Conservation (phyloP, 2,329 filamentous ascomycete species). For the Colletotrichum sp. region DNA sequence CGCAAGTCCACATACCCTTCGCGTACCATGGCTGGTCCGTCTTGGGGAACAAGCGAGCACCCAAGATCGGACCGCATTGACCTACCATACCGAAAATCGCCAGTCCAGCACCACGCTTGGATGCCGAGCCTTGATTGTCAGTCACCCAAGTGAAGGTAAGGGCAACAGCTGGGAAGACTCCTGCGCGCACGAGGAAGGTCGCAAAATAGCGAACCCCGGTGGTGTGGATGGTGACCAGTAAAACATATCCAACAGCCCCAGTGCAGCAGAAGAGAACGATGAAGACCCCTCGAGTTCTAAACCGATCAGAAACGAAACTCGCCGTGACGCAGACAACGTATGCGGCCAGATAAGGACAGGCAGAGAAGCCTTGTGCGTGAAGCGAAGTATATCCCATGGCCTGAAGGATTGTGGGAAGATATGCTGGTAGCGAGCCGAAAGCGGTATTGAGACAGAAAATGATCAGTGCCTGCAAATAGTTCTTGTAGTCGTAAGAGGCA, state of each 20-base stretch:
- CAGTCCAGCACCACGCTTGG: conserved; percentile 67
- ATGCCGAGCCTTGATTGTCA: conserved; percentile 73
- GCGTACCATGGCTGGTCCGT: conserved; percentile 39
- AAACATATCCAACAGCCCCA: conserved; percentile 67
- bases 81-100: conserved; percentile 65
- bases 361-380: conserved; percentile 73
- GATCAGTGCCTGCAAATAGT: conserved; percentile 51
- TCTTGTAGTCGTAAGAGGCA: conserved; percentile 52
- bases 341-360: conserved; percentile 72
- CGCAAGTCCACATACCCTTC: conserved; percentile 43
- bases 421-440: conserved; percentile 57
- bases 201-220: conserved; percentile 50
- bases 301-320: conserved; percentile 69
- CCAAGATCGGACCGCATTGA: conserved; percentile 67
- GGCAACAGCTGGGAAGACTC: conserved; percentile 68
- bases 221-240: conserved; percentile 61
- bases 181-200: conserved; percentile 49
- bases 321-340: conserved; percentile 67
- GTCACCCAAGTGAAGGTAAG: conserved; percentile 75
- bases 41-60: conserved; percentile 67
- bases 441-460: conserved; percentile 45
- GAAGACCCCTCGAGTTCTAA: conserved; percentile 67
- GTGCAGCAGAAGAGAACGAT: conserved; percentile 61
- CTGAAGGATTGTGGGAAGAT: conserved; percentile 66
- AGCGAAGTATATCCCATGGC: conserved; percentile 73